Percentiles rank a stretch among this genome's conserved stretches.
phyloP scores from a whole-genome alignment of 805 yeast species.

The Henningerozyma blattae region DNA sequence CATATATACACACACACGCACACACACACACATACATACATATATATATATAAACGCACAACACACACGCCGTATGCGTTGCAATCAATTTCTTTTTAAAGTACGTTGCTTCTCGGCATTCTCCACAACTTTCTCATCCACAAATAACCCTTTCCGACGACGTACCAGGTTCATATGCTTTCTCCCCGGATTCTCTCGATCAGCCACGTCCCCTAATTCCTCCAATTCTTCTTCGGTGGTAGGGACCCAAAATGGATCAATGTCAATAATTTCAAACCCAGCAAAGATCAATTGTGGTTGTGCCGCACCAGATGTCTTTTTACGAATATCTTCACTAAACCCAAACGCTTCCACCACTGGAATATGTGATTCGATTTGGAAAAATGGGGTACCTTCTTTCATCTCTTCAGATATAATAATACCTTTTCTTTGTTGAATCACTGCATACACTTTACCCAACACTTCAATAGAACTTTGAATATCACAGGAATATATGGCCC shows the following conservation, averaged over 20 bases:
- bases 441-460: slow-evolving; percentile 89
- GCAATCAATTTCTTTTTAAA: slow-evolving; percentile 52
- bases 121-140: slow-evolving; percentile 80
- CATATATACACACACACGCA: too few relatives aligned
- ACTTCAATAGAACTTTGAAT: slow-evolving; percentile 93
- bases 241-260: slow-evolving; percentile 99
- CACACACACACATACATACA: too few relatives aligned
- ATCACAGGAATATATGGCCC: slow-evolving; percentile 91
- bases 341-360: slow-evolving; percentile 98
- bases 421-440: slow-evolving; percentile 82
- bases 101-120: slow-evolving; percentile 94
- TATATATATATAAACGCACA: too few relatives aligned
- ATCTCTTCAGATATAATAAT: slow-evolving; percentile 79
- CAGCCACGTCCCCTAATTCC: slow-evolving; percentile 85
- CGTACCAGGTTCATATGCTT: slow-evolving; percentile 74
- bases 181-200: slow-evolving; percentile 82
- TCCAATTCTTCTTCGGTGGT: slow-evolving; percentile 94
- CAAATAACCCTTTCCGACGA: slow-evolving; percentile 76
- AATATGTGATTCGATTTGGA: slow-evolving; percentile 69
- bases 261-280: slow-evolving; percentile 76
- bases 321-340: slow-evolving; percentile 87
- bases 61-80: too few relatives aligned
- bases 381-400: slow-evolving; percentile 97
- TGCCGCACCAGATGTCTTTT: slow-evolving; percentile 92
- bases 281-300: slow-evolving; percentile 87